Evolutionary conservation across 345 rosid genomes (phyloP).

Genomic region (Physaria fendleri): DNA sequence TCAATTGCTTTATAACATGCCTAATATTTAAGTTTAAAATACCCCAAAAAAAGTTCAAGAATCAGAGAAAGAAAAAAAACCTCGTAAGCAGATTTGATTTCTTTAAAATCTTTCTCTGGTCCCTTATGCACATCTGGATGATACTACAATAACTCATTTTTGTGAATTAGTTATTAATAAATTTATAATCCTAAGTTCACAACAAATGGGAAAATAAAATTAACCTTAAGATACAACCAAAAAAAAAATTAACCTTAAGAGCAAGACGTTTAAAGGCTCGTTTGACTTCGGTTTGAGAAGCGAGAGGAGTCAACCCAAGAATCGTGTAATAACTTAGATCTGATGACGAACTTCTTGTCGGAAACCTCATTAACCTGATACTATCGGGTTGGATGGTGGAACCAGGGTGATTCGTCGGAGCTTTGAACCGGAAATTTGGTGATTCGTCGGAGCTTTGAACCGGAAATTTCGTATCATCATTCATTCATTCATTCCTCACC

Average conservation of each 20-base stretch:
- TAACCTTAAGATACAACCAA: background rate
- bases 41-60: background rate
- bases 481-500: constrained; percentile 10
- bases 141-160: constrained; percentile 6
- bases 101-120: constrained; percentile 23
- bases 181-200: too few species aligned
- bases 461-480: constrained; percentile 20
- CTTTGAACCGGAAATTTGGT: constrained; percentile 16
- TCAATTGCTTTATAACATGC: background rate
- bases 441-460: constrained; percentile 23
- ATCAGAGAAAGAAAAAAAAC: background rate
- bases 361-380: background rate
- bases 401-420: constrained; percentile 17
- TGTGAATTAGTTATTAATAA: background rate
- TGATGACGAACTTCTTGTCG: constrained; percentile 6
- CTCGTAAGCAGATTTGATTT: constrained; percentile 35
- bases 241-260: constrained; percentile 14
- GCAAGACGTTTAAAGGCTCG: constrained; percentile 32
- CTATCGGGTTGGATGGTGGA: background rate
- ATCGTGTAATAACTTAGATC: constrained; percentile 18
- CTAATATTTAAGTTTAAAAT: background rate
- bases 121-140: constrained; percentile 37
- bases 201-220: too few species aligned
- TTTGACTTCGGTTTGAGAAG: constrained; percentile 28
- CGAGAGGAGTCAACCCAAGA: constrained; percentile 31